Evolutionary conservation across 331 rosid species (phyloP).

Genomic region (Quercus lobata): DNA sequence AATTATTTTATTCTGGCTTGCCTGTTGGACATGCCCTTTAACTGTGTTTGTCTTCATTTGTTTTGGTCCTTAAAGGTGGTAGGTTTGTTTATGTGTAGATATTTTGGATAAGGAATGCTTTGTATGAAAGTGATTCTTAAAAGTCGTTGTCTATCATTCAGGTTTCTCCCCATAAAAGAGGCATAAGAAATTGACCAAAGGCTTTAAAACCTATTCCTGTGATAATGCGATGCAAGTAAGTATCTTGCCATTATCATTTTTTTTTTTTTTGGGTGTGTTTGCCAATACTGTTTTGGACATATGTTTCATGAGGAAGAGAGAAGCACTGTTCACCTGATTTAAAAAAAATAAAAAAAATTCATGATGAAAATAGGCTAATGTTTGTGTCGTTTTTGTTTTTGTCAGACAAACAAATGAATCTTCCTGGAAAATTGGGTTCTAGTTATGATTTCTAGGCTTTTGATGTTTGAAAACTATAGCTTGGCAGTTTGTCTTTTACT

Average conservation of each 20-base stretch:
- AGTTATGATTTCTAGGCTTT: not conserved
- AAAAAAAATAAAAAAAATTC: too few relatives aligned
- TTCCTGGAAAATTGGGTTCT: not conserved
- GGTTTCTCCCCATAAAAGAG: slow-evolving; percentile 48
- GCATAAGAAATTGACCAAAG: slow-evolving; percentile 87
- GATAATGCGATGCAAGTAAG: slow-evolving; percentile 68
- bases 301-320: not conserved
- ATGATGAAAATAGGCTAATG: not conserved
- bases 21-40: not conserved
- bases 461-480: not conserved
- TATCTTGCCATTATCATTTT: not conserved
- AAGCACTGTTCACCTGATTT: not conserved
- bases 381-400: not conserved
- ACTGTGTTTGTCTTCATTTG: not conserved
- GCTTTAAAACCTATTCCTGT: slow-evolving; percentile 85
- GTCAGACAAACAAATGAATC: not conserved
- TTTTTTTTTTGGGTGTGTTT: not conserved
- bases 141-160: not conserved
- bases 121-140: not conserved
- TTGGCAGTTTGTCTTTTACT: not conserved
- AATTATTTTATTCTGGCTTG: not conserved
- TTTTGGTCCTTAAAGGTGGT: not conserved
- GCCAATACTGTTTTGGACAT: not conserved
- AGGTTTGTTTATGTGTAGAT: not conserved
- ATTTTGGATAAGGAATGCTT: slow-evolving; percentile 6